Conservation (phyloP, 139 green algal species). For the Volvox reticuliferus region DNA sequence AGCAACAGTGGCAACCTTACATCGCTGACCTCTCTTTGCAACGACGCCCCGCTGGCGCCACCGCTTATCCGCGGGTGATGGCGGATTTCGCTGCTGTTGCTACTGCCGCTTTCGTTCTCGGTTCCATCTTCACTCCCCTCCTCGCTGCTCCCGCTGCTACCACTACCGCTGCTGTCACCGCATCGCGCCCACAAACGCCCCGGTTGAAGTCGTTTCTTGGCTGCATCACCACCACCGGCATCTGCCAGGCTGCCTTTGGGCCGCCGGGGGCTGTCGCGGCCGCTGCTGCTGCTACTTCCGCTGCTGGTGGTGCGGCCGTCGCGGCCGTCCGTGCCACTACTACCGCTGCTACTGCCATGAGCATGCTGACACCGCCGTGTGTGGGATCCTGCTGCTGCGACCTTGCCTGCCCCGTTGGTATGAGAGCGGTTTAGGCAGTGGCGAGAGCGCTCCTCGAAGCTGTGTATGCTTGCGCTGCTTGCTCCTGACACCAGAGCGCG, state of each 20-base stretch:
- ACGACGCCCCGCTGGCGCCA: neutral
- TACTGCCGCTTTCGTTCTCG: neutral
- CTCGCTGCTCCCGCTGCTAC: neutral
- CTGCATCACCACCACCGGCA: neutral
- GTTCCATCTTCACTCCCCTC: neutral
- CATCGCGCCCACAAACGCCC: constrained; percentile 27
- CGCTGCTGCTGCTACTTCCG: neutral
- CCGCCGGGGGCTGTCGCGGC: neutral
- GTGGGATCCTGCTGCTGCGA: neutral
- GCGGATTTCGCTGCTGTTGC: neutral
- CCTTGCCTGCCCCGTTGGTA: neutral
- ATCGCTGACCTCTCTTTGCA: neutral
- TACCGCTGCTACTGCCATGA: neutral
- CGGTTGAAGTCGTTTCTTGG: neutral
- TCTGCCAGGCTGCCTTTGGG: neutral
- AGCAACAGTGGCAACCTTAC: constrained; percentile 38
- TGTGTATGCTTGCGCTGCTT: constrained; percentile 1
- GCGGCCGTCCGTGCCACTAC: neutral
- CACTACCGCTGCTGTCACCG: neutral
- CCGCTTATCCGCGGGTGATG: neutral
- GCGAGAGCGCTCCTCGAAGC: neutral
- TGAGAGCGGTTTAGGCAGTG: neutral
- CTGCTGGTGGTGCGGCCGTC: neutral
- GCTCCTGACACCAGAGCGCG: neutral
- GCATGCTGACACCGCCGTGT: neutral